Conservation (phyloP, 345 rosid species). For the Brassica carinata region DNA sequence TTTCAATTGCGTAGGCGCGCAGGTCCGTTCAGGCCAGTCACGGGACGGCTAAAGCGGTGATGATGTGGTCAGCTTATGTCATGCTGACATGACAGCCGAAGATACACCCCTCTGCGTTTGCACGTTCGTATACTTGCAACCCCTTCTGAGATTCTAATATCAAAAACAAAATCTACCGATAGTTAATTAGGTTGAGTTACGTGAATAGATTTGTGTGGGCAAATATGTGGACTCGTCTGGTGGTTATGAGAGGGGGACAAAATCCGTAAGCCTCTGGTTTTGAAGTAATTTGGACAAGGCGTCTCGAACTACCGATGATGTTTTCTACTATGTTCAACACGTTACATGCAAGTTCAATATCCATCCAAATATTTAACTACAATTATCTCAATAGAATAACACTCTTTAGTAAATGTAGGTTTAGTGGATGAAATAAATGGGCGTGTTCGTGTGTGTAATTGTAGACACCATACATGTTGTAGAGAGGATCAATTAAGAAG, state of each 20-base stretch:
- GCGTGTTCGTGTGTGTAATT: neutral
- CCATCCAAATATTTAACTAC: neutral
- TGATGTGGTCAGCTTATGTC: conserved; percentile 35
- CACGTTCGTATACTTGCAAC: neutral
- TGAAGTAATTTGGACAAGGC: neutral
- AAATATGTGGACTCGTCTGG: neutral
- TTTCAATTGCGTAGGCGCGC: neutral
- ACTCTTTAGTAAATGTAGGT: neutral
- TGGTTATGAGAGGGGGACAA: conserved; percentile 10
- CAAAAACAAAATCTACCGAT: neutral
- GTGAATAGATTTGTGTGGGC: neutral
- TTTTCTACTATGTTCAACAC: conserved; percentile 21
- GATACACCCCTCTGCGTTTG: neutral
- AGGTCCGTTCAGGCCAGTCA: conserved; percentile 4
- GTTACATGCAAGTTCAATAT: conserved; percentile 11
- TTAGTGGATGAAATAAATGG: no score
- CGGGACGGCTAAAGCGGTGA: conserved; percentile 9
- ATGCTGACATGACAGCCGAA: conserved; percentile 44
- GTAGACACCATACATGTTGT: neutral
- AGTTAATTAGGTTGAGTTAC: neutral
- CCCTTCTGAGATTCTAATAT: neutral
- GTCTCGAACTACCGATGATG: conserved; percentile 2
- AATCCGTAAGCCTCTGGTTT: neutral
- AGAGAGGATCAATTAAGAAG: neutral
- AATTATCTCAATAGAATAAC: neutral